phyloP scores from a whole-genome alignment of 352 stramenopile genomes.

The Pythium plurisporium region DNA sequence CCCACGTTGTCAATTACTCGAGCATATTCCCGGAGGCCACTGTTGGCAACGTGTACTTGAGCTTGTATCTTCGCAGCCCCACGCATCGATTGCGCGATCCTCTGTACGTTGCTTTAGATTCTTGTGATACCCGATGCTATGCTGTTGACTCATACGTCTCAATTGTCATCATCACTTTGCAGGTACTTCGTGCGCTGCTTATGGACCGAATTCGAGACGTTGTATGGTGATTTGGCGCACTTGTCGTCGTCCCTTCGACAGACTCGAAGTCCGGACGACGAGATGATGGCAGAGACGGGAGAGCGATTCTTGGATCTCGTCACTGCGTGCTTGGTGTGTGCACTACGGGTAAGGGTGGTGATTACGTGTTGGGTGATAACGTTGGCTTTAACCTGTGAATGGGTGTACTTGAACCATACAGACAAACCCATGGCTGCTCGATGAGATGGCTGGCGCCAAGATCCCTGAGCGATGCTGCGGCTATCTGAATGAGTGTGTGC shows the following conservation, averaged over 20 bases:
- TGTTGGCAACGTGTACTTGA: slow-evolving; percentile 89
- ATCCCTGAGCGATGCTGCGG: slow-evolving; percentile 59
- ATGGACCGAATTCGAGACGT: slow-evolving; percentile 73
- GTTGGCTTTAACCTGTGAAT: background rate
- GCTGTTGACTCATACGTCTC: background rate
- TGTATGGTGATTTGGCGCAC: slow-evolving; percentile 63
- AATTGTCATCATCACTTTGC: background rate
- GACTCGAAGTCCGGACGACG: slow-evolving; percentile 60
- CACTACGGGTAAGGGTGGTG: slow-evolving; percentile 47
- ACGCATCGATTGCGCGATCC: slow-evolving; percentile 91
- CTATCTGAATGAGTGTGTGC: slow-evolving; percentile 65
- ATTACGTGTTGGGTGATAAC: background rate
- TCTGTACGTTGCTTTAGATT: slow-evolving; percentile 39
- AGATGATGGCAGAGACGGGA: slow-evolving; percentile 58
- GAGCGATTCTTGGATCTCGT: slow-evolving; percentile 69
- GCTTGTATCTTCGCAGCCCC: slow-evolving; percentile 91
- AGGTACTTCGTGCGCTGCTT: slow-evolving; percentile 79
- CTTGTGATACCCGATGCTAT: too few relatives aligned
- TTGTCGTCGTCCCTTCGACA: slow-evolving; percentile 57
- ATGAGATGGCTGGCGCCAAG: slow-evolving; percentile 47
- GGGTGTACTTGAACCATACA: slow-evolving; percentile 9
- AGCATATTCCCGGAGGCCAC: slow-evolving; percentile 63
- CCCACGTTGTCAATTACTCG: slow-evolving; percentile 72
- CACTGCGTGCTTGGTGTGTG: slow-evolving; percentile 71
- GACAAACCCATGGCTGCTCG: slow-evolving; percentile 64